These are phyloP conservation scores for Pulveroboletus frians DNA, from an alignment of 768 basidiomycete genomes.

Conservation along the genomic window DNA sequence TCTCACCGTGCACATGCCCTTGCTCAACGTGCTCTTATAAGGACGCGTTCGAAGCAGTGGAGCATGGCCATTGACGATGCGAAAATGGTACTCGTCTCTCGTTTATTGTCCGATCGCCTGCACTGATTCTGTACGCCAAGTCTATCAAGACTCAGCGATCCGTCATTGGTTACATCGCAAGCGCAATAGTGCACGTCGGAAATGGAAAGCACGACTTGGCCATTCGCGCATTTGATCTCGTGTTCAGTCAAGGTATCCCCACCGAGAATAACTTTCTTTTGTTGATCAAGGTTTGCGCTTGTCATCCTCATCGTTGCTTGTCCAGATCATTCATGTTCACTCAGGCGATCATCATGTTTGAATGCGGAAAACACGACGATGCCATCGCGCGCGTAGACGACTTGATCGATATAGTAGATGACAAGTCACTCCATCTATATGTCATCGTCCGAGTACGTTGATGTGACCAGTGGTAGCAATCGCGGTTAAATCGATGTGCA, in stretches of 20 bases:
- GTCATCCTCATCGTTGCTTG: fast-evolving
- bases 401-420: not conserved
- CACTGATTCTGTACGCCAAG: not conserved
- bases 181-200: not conserved
- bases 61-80: not conserved
- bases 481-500: not conserved
- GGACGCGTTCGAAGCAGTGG: not conserved
- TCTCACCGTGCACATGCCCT: not conserved
- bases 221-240: conserved; percentile 7
- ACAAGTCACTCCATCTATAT: not conserved
- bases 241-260: not conserved
- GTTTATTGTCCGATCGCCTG: too few relatives aligned
- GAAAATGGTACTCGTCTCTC: conserved; percentile 6
- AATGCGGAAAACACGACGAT: conserved; percentile 1
- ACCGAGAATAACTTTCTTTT: conserved; percentile 8
- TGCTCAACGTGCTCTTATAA: conserved; percentile 2
- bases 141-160: conserved; percentile 9
- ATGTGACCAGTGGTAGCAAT: fast-evolving
- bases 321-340: not conserved
- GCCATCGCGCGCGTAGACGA: conserved; percentile 7
- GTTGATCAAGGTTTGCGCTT: conserved; percentile 4
- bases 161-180: conserved; percentile 8
- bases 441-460: conserved; percentile 1
- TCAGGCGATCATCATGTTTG: conserved; percentile 7
- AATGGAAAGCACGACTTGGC: conserved; percentile 3